Evolutionary conservation across 495 filamentous ascomycete genomes (phyloP).

Genomic region (Paragyromitra xinjiangensis): DNA sequence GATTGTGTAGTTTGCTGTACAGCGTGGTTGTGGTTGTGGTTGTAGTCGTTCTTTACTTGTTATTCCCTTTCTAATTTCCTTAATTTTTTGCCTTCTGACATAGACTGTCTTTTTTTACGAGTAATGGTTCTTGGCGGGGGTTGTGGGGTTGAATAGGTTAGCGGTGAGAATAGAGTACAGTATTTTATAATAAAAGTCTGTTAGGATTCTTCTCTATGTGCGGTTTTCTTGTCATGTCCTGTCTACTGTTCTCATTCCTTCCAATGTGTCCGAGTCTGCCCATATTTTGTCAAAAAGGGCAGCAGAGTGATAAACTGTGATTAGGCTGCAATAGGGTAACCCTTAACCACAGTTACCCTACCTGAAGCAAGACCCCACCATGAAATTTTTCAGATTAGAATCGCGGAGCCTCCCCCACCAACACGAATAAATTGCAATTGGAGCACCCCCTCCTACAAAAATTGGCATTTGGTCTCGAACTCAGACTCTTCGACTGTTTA

Average conservation of each 20-base stretch:
- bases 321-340: not conserved
- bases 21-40: conserved; percentile 1
- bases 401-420: not conserved
- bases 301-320: conserved; percentile 24
- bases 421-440: conserved; percentile 2
- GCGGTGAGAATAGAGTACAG: not conserved
- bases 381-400: conserved; percentile 19
- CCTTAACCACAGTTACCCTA: not conserved
- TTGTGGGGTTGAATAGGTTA: not conserved
- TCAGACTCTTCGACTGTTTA: not conserved
- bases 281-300: not conserved
- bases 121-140: conserved; percentile 1
- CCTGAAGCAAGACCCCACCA: not conserved
- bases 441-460: not conserved
- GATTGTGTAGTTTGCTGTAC: conserved; percentile 18
- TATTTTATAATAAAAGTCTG: not conserved
- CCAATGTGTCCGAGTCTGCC: no score
- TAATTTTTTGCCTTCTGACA: conserved; percentile 1
- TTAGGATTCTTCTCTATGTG: no score
- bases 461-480: not conserved
- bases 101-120: conserved; percentile 17
- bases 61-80: not conserved
- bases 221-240: no score
- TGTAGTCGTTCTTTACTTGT: not conserved
- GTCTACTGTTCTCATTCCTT: no score